Base-by-base conservation (phyloP, 805 yeast species). In the Candida loeiensis region DNA sequence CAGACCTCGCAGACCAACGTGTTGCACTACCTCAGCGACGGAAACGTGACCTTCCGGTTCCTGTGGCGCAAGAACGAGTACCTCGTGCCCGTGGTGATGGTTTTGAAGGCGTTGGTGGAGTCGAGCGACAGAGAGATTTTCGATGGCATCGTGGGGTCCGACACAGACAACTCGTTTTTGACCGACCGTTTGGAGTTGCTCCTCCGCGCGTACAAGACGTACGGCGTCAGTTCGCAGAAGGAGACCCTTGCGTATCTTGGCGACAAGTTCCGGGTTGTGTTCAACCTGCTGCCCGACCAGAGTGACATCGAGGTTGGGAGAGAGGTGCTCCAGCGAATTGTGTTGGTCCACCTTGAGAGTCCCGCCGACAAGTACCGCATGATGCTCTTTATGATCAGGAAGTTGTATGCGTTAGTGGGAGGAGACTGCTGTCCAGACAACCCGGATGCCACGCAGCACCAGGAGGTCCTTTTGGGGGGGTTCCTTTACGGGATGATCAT, bases 381-480 rank as follows among this genome's bases (percentile, higher is more conserved):
- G 82, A 68, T 93, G 45, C 65, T 90, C 45, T 93, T 90, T 67
- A 93, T 93, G 98, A 82, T 93, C 55, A 80, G 98, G 73, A 93
- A 93, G 66, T 75, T 93, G 45, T 93, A 93, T 62, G 76, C 98
- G 0, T 74, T 93, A 48, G 98, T 91, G 33, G 96, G 96, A 26
- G 97, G 97, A 45, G 96, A 91, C 59, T 91, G 97, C 64, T 71
- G 90, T 39, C 91, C 96, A 13, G 99, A 93, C 64, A 93, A 93
- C 67, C 99, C 99, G 60, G 99, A 93, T 81, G 95, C 98, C 36
- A 87, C 96, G 7, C 99, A 93, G 73, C 97, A 93, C 73, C 99
- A 93, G 68, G 99, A 93, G 68, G 86, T 93, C 22, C 68, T 93
- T 47, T 74, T 93, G 42, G 98, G 98, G 48, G 99, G 99, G 12